Evolutionary conservation across 2,329 filamentous ascomycete species (phyloP).

Genomic region (Colletotrichum tropicale): DNA sequence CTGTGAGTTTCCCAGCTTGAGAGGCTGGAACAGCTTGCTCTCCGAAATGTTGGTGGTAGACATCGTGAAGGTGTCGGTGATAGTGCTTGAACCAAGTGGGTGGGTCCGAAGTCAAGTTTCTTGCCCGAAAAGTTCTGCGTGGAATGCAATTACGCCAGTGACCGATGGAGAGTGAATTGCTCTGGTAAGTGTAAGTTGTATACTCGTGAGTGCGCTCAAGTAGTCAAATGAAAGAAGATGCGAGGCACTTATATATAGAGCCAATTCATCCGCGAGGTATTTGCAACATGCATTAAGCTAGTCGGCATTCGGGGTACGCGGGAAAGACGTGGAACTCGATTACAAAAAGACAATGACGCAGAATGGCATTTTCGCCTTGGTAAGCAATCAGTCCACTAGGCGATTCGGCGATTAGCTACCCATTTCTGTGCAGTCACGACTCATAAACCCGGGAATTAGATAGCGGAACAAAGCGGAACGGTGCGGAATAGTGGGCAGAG

Average conservation of each 20-base stretch:
- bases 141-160: not conserved
- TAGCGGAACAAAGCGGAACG: not conserved
- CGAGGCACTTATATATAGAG: not conserved
- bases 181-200: not conserved
- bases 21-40: slow-evolving; percentile 6
- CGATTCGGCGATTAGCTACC: not conserved
- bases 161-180: not conserved
- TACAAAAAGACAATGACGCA: not conserved
- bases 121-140: not conserved
- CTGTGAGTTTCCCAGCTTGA: slow-evolving; percentile 1
- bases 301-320: not conserved
- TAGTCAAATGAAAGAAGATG: not conserved
- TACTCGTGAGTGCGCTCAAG: not conserved
- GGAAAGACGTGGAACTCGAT: not conserved
- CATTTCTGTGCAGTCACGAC: not conserved
- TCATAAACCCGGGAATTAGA: not conserved
- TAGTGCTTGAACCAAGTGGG: not conserved
- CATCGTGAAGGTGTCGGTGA: not conserved
- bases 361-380: not conserved
- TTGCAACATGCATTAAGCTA: not conserved
- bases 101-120: not conserved
- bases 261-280: not conserved
- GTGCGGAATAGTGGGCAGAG: not conserved
- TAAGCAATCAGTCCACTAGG: not conserved
- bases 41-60: not conserved